Percentiles rank a stretch among this genome's conserved stretches.
Conservation (phyloP, 441 rosid species). For the Syzygium syzygioides region DNA sequence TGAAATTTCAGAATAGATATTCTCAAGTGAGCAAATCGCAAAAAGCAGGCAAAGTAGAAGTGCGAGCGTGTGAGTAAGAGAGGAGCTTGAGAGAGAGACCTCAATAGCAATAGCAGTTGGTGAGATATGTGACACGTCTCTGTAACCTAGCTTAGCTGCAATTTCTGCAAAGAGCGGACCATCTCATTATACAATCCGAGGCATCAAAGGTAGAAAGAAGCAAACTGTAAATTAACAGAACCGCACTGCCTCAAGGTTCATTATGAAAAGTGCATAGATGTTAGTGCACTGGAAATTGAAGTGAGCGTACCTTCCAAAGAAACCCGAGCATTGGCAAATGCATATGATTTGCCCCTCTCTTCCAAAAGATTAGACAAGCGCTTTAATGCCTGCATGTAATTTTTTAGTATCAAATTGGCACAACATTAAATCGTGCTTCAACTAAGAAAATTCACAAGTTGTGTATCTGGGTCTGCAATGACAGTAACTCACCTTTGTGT, state of each 20-base stretch:
- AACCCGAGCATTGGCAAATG: conserved; percentile 60
- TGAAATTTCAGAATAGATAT: not conserved
- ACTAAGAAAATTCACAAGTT: not conserved
- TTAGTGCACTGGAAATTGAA: not conserved
- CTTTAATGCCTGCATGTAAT: conserved; percentile 40
- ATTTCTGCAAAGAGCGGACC: conserved; percentile 41
- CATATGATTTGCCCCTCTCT: conserved; percentile 55
- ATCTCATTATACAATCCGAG: not conserved
- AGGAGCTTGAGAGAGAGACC: conserved; percentile 26
- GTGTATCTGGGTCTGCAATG: not conserved
- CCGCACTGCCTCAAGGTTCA: not conserved
- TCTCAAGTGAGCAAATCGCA: not conserved
- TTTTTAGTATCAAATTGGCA: not conserved
- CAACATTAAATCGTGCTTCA: not conserved
- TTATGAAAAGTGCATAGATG: not conserved
- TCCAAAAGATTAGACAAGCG: conserved; percentile 61
- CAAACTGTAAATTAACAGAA: not conserved
- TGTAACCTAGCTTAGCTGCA: conserved; percentile 52
- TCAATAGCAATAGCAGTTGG: conserved; percentile 70
- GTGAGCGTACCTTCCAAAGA: conserved; percentile 57
- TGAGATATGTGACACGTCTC: conserved; percentile 47
- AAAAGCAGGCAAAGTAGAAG: not conserved
- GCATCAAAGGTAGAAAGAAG: not conserved
- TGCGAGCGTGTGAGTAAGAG: not conserved
- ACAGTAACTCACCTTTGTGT: conserved; percentile 43